Evolutionary conservation across 257 asterid species (phyloP).

Genomic region (Henckelia pumila): DNA sequence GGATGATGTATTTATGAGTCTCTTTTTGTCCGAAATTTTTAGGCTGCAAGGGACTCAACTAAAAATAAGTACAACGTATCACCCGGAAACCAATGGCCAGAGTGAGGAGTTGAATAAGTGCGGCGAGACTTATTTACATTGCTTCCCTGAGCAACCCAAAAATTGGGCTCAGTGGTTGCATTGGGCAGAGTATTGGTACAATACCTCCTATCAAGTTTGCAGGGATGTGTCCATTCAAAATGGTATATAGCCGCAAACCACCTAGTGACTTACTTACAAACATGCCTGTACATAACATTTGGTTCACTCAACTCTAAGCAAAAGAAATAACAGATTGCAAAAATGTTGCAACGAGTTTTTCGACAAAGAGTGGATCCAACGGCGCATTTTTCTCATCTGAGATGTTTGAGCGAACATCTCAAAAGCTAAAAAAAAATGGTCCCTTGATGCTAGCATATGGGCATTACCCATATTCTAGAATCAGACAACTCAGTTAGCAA

Average conservation of each 20-base stretch:
- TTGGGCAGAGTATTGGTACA: background rate
- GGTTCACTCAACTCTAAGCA: constrained; percentile 12
- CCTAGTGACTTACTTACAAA: background rate
- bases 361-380: no score
- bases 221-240: background rate
- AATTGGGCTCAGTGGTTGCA: background rate
- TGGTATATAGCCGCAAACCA: background rate
- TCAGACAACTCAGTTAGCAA: no score
- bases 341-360: no score
- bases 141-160: no score
- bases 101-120: background rate
- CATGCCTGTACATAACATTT: no score
- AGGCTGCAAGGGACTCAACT: background rate
- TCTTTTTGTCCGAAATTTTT: background rate
- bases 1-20: background rate
- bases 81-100: background rate
- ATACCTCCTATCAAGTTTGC: background rate
- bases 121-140: background rate
- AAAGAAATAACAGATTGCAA: constrained; percentile 11
- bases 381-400: no score
- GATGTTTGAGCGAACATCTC: no score
- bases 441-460: no score
- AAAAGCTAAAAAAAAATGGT: no score
- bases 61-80: background rate
- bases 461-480: no score